Conservation (phyloP, 306 rosid species). For the Vigna unguiculata region DNA sequence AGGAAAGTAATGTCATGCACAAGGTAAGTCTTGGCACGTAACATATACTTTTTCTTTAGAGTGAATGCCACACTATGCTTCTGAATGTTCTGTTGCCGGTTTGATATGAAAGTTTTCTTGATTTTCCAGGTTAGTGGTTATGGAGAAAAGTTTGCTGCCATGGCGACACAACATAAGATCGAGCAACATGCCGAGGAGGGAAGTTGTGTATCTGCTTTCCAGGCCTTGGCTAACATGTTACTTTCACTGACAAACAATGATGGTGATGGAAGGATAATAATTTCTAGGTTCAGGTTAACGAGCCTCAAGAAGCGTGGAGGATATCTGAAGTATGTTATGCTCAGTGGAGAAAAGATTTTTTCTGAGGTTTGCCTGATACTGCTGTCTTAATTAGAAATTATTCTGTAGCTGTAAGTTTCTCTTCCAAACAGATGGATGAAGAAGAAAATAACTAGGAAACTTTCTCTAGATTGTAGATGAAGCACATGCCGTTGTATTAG, state of each 20-base stretch:
- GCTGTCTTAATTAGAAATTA: slow-evolving; percentile 33
- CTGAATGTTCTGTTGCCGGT: slow-evolving; percentile 30
- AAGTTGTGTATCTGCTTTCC: slow-evolving; percentile 82
- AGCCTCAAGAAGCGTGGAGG: slow-evolving; percentile 61
- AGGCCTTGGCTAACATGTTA: slow-evolving; percentile 73
- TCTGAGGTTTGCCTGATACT: slow-evolving; percentile 71
- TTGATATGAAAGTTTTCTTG: slow-evolving; percentile 40
- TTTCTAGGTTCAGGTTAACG: slow-evolving; percentile 64
- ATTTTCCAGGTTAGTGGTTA: slow-evolving; percentile 76
- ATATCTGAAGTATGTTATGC: slow-evolving; percentile 88
- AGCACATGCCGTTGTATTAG: slow-evolving; percentile 88
- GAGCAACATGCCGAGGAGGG: slow-evolving; percentile 58
- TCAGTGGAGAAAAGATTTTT: slow-evolving; percentile 88
- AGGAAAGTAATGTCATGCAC: slow-evolving; percentile 94
- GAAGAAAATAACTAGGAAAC: slow-evolving; percentile 38
- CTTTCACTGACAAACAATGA: slow-evolving; percentile 75
- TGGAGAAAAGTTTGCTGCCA: slow-evolving; percentile 69
- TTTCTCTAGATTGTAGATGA: slow-evolving; percentile 75
- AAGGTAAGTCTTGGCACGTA: slow-evolving; percentile 66
- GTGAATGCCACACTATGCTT: slow-evolving; percentile 20
- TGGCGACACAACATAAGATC: slow-evolving; percentile 44
- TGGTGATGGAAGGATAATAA: slow-evolving; percentile 86
- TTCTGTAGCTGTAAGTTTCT: slow-evolving; percentile 29
- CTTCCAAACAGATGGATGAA: slow-evolving; percentile 29
- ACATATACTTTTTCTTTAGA: slow-evolving; percentile 25